Base-by-base conservation (phyloP, 345 rosid species). In the Raphanus raphanistrum region DNA sequence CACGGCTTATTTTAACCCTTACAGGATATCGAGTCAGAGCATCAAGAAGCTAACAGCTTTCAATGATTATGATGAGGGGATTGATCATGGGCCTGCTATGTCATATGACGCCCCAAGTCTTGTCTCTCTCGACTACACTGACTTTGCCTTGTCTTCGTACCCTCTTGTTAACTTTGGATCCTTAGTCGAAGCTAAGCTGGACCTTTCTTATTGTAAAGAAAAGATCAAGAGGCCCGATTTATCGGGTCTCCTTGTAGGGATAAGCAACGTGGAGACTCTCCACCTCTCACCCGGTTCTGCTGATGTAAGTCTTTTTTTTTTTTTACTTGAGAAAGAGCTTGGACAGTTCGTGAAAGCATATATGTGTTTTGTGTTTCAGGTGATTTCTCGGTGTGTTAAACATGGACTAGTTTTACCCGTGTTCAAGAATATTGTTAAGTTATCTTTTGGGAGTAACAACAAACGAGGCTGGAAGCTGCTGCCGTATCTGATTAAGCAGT, bases 281-380 rank as follows among this genome's bases (percentile, higher is more conserved):
- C 52, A 35, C 21, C 74, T 70, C 1, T 57, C n/a, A 29, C 1
- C 3, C 3, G 16, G 1, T 61, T 21, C 65, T 0, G 54, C 1
- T 58, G 65, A 57, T 70, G 74, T 70, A 57, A 35, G 60, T 17
- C 10, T 55, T 28, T 3, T 28, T 28, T 28, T 2, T 28, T 2
- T 28, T 2, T 28, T 28, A 28, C 29, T 28, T 28, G 29, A 28
- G 2, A 2, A 28, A 28, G 3, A 28, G 3, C 6, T 15, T 28
- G 68, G 58, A 72, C 68, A 43, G n/a, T 50, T 25, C 2, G 63
- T 73, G 8, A n/a, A 73, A 6, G 50, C 7, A 4, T 43, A 7
- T 52, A 3, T 33, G 21, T 52, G 41, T 33, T 1, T 54, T 55
- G 8, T 55, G 55, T 66, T 74, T 66, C 78, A 74, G 78, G 66